Conservation (phyloP, 2,329 filamentous ascomycete species). For the Penicillium sp. region DNA sequence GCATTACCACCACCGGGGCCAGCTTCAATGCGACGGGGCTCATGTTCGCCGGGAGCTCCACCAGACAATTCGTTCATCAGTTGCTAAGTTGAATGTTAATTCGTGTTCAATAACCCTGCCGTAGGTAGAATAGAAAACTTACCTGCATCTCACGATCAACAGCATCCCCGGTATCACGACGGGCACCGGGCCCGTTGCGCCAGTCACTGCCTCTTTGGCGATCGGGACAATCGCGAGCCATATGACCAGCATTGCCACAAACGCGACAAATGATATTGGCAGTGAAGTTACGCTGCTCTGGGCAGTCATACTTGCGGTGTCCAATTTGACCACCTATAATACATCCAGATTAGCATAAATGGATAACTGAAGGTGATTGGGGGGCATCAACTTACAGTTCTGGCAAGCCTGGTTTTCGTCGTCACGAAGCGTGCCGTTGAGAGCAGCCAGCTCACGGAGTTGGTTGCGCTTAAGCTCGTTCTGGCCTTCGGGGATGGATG, state of each 20-base stretch:
- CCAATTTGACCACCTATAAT: constrained; percentile 79
- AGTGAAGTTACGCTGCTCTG: constrained; percentile 97
- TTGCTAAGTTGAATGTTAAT: constrained; percentile 59
- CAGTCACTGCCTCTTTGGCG: constrained; percentile 84
- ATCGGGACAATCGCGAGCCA: constrained; percentile 97
- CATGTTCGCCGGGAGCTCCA: constrained; percentile 56
- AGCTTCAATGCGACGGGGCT: constrained; percentile 80
- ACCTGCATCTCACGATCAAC: constrained; percentile 95
- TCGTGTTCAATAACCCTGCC: background rate
- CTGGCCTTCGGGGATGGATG: constrained; percentile 96
- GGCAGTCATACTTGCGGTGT: constrained; percentile 97
- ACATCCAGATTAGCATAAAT: constrained; percentile 18
- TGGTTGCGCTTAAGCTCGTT: constrained; percentile 99
- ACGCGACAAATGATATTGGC: constrained; percentile 98
- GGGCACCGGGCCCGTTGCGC: constrained; percentile 66
- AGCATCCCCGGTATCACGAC: constrained; percentile 69
- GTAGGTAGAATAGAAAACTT: constrained; percentile 38
- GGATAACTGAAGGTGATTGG: background rate
- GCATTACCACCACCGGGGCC: constrained; percentile 58
- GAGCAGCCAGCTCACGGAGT: constrained; percentile 90
- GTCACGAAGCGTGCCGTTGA: constrained; percentile 98
- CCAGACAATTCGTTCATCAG: constrained; percentile 97
- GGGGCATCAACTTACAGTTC: constrained; percentile 61
- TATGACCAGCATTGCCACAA: constrained; percentile 95
- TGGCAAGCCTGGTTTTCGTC: constrained; percentile 99